Base-by-base conservation (phyloP, 2,329 filamentous ascomycete species). In the Fusarium luffae region DNA sequence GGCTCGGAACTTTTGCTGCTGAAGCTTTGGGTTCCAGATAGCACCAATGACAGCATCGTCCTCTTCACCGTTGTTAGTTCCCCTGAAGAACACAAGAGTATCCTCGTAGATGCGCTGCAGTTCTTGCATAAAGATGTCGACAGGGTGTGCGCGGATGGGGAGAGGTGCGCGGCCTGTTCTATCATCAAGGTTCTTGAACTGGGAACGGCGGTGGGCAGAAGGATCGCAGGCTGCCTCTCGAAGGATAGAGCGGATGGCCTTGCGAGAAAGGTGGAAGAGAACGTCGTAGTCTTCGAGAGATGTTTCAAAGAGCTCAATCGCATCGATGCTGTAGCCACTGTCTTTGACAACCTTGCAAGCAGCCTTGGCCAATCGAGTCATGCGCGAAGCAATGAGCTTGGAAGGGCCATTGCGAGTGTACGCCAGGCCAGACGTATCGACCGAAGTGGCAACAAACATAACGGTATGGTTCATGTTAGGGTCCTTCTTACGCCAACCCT, bases 401-500 rank as follows among this genome's bases (percentile, higher is more conserved):
- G 91, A 89, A 0, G 95, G 94, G 1, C 82, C 81, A 49, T 84
- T 83, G 57, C 86, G 86, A 52, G 93, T 97, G 86, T 93, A 98
- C 1, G 91, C 91, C 11, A 90, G 88, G 5, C 96, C 96, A 37
- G 91, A 92, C 7, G 83, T 81, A 73, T 98, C 94, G 68, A 92
- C 83, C 55, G 92, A 92, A 0, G 93, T 94, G 4, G 93, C 93
- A 6, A 91, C 91, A 75, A 98, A 92, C 41, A 98, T 82, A 19
- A 92, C 90, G 4, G 93, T 88, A 66, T 89, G 90, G 80, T 96
- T 97, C 90, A 98, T 92, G 55, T 87, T 89, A 2, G 94, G 94
- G 75, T 99, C 96, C 56, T 96, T 90, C 70, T 92, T 93, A 61
- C 96, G 88, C 93, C 93, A 97, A 16, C 91, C 90, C 66, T 93